These are phyloP conservation scores for Gleditsia sinensis DNA, from an alignment of 306 rosid species.

Conservation along the genomic window DNA sequence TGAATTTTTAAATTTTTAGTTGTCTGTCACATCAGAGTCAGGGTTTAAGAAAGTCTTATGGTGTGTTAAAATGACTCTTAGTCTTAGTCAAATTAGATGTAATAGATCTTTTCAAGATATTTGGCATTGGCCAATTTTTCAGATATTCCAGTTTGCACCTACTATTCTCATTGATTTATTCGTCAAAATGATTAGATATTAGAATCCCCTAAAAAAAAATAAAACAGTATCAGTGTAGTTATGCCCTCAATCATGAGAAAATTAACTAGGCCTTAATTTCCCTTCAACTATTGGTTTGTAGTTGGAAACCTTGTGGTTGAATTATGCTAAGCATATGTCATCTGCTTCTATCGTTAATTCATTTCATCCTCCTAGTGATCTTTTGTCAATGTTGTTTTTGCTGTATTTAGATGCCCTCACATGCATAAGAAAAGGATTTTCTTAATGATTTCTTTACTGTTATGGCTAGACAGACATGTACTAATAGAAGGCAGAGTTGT, in stretches of 20 bases:
- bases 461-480: neutral
- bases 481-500: constrained; percentile 6
- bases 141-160: too few relatives aligned
- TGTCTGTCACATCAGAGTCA: neutral
- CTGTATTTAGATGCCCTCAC: neutral
- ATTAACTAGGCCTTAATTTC: neutral
- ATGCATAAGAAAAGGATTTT: constrained; percentile 13
- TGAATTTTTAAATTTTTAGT: neutral
- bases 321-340: neutral
- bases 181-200: neutral
- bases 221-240: neutral
- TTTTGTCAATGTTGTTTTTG: neutral
- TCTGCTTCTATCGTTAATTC: neutral
- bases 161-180: neutral
- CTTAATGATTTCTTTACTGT: neutral
- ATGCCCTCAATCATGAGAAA: neutral
- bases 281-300: neutral
- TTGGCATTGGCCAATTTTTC: too few relatives aligned
- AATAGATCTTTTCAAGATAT: neutral
- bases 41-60: neutral
- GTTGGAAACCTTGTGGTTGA: neutral
- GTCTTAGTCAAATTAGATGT: neutral
- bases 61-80: constrained; percentile 15
- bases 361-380: neutral
- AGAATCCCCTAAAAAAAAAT: neutral